Base-by-base conservation (phyloP, 768 basidiomycete genomes). In the Lactarius quietus region DNA sequence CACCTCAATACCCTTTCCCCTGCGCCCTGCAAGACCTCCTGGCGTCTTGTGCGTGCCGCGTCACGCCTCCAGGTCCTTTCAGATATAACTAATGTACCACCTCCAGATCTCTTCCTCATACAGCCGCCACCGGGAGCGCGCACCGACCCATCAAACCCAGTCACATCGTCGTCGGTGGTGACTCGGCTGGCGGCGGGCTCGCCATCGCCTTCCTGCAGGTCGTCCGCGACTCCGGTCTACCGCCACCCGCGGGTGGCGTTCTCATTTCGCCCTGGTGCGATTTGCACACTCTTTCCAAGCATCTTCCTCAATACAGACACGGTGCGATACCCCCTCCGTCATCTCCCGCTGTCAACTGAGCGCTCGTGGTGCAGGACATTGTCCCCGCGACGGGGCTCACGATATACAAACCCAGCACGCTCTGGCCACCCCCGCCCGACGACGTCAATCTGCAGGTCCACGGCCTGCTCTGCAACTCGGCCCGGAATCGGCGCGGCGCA, bases 1-100 rank as follows among this genome's bases (percentile, higher is more conserved):
- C 95, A 15, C 96, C 96, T 0, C 96, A 98, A 75, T 98, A 96
- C 71, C 95, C 96, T 1, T 98, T 96, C 74, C 96, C 96, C 15
- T 93, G 92, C 69, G 92, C 88, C 1, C 76, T 98, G 8, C 95
- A 97, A 72, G 96, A 98, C 75, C 78, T 87, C 26, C 73, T 98
- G 12, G 92, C 96, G 2, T 88, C 94, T 3, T 98, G 92, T 93
- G 26, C 52, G 58, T 60, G 18, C 38, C 17, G 17, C 14, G 6
- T 3, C 31, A 26, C 14, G 36, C 23, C 69, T 68, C 85, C 74
- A 1, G 7, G 5, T 15, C 39, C 1, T 26, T 12, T 12, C 18
- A 53, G 26, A 35, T 35, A 23, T 2, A 3, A 7, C 29, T 45
- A 41, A 28, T 23, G n/a, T 52, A 57, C 26, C 17, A 6, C 41